Percentiles rank a stretch among this genome's conserved stretches.
phyloP scores from a whole-genome alignment of 768 basidiomycete genomes.

The Boletus fagicola region DNA sequence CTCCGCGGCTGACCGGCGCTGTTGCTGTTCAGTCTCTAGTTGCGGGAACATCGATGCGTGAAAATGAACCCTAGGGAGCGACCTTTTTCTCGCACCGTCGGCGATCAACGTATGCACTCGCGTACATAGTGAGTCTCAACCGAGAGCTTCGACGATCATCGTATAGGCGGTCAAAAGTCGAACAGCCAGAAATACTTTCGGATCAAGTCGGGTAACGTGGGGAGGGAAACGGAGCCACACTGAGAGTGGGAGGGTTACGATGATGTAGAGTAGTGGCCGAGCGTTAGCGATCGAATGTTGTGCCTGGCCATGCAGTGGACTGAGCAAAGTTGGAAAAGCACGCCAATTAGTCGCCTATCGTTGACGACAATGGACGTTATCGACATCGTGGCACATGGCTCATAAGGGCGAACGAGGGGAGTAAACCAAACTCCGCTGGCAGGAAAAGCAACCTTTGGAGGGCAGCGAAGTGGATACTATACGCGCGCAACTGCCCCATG shows the following conservation, averaged over 20 bases:
- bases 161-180: neutral
- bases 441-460: too few species aligned
- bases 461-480: too few species aligned
- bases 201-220: neutral
- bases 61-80: neutral
- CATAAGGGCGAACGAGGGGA: too few species aligned
- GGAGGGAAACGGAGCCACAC: neutral
- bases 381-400: too few species aligned
- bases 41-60: neutral
- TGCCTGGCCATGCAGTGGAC: neutral
- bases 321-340: neutral
- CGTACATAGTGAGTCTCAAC: neutral
- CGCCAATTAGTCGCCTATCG: neutral
- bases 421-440: too few species aligned
- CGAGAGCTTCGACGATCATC: neutral
- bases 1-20: neutral
- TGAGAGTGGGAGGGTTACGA: neutral
- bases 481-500: too few species aligned
- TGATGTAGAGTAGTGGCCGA: neutral
- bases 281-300: neutral
- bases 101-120: neutral
- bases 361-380: neutral
- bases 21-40: neutral
- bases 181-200: neutral
- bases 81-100: neutral